Base-by-base conservation (phyloP, 2,329 filamentous ascomycete genomes). In the Beauveria brongniartii region DNA sequence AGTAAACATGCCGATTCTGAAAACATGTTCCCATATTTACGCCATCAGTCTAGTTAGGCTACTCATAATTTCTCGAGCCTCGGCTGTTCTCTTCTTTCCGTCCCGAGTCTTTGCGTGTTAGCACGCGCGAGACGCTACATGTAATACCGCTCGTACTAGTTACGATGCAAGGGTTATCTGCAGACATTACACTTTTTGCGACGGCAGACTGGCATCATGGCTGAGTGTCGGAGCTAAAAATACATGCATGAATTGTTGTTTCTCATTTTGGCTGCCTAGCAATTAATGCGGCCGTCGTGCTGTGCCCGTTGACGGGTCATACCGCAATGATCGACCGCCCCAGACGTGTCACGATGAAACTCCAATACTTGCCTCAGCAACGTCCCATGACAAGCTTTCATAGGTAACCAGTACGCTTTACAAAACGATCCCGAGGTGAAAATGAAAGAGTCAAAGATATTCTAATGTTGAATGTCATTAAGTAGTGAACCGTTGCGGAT, bases 401-500 rank as follows among this genome's bases (percentile, higher is more conserved):
- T 14, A 24, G 2, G 8, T 6, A 30, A 28, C 30, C 28, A 52
- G 26, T 43, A 18, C 14, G 8, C 8, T 12, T 12, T 8, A 41
- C 16, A 7, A 24, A 40, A 24, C 16, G 18, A 22, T 40, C 22
- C 7, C 22, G 28, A 14, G 8, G 22, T n/a, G 9, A 30, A 30
- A 12, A 16, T 8, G 9, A 28, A 26, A 8, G 6, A n/a, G 28
- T 7, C 5, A 12, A 5, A 37, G 16, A 18, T 59, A 30, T 9
- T 59, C 30, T 30, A 44, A 59, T 12, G 28, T 57, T 24, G 0
- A 30, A 20, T 52, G 28, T 43, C 20, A 52, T 43, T 59, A 28
- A 53, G 57, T 46, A 47, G 57, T 59, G 50, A 40, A 47, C 16
- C 50, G 12, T 53, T 16, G 58, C 51, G 30, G 58, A 14, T 55